Conservation (phyloP, 108 stramenopile genomes). For the Stephanodiscus minutulus region DNA sequence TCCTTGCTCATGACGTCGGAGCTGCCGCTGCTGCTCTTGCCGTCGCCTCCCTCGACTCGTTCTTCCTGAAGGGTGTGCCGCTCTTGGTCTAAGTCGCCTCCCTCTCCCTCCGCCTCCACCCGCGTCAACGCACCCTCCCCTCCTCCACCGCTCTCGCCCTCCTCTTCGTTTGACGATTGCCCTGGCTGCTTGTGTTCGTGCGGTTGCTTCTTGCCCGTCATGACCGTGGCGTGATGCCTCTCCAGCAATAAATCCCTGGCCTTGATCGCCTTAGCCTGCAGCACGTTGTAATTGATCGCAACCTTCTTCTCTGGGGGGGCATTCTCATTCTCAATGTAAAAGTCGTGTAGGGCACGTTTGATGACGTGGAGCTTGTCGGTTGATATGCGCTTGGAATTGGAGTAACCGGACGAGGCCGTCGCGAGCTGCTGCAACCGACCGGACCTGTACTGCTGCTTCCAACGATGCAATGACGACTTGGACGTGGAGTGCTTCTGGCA, state of each 20-base stretch:
- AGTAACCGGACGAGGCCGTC: neutral
- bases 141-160: neutral
- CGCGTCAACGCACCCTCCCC: neutral
- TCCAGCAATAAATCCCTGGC: constrained; percentile 24
- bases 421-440: constrained; percentile 19
- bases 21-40: neutral
- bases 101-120: neutral
- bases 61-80: too few species aligned
- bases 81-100: too few species aligned
- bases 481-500: constrained; percentile 34
- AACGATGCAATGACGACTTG: constrained; percentile 40
- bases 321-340: constrained; percentile 15
- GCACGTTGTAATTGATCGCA: constrained; percentile 4
- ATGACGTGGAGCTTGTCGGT: constrained; percentile 18
- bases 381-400: constrained; percentile 31
- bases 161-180: too few species aligned
- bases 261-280: constrained; percentile 28
- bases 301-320: neutral
- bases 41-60: neutral
- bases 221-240: constrained; percentile 13
- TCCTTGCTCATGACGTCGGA: constrained; percentile 18
- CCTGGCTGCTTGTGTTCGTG: constrained; percentile 6
- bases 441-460: constrained; percentile 25
- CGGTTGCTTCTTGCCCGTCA: neutral
- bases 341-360: constrained; percentile 19